Base-by-base conservation (phyloP, 371 early-diverging fungal genomes). In the Mucor sp. region DNA sequence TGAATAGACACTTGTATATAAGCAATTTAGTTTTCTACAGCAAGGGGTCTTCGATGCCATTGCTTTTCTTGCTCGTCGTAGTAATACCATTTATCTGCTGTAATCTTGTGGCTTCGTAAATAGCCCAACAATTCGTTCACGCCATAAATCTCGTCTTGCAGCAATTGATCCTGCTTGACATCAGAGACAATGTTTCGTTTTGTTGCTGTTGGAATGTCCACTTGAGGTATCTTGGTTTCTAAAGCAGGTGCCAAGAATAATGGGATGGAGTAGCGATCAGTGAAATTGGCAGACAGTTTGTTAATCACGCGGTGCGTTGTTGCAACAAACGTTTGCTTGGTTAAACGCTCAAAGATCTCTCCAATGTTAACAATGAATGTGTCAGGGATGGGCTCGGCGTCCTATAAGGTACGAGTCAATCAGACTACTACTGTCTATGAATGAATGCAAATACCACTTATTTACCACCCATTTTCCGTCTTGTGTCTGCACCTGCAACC, bases 361-460 rank as follows among this genome's bases (percentile, higher is more conserved):
- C 90, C 90, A 71, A 90, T 83, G 33, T 90, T 90, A 25, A 90
- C 85, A 8, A 90, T 81, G 67, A 90, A 88, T 3, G 89, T 87
- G n/a, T 81, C 69, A 0, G 85, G 84, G 1, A 89, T 69, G 0
- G 90, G 86, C 0, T 72, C 66, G 0, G 87, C 88, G 23, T 89
- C 85, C 77, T 77, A 48, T 55, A 17, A 23, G 8, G 21, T 14
- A 3, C 6, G 48, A 1, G 41, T 41, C 17, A 41, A 7, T 35
- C 37, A 35, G 11, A 35, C 6, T 30, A 30, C 30, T 30, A 14
- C 44, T 44, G 17, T 43, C 15, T 44, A 0, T 4, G 19, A 19
- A n/a, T 47, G 7, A 47, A 0, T 15, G 6, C 25, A 14, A 35
- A 39, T 19, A 19, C 23, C 23, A 47, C 17, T 17, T 11, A 21